Evolutionary conservation across 2,329 filamentous ascomycete species (phyloP).

Genomic region (Aspergillus fumigatiaffinis): DNA sequence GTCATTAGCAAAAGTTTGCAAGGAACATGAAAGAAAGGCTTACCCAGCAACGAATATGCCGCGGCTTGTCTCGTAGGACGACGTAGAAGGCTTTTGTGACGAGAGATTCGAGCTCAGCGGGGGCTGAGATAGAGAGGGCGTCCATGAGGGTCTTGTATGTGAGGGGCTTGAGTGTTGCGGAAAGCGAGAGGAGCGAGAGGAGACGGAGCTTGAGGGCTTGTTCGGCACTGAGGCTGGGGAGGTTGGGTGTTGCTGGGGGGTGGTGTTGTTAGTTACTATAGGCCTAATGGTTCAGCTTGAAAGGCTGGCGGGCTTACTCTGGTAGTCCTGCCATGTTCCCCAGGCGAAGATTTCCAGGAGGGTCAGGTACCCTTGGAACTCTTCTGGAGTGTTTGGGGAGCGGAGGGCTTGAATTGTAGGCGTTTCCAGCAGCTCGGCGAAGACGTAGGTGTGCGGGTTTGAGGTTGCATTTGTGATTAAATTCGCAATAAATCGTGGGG

Average conservation of each 20-base stretch:
- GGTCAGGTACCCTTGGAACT: slow-evolving; percentile 61
- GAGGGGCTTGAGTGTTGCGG: slow-evolving; percentile 63
- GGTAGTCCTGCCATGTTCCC: slow-evolving; percentile 81
- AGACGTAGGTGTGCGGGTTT: slow-evolving; percentile 85
- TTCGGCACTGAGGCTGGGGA: slow-evolving; percentile 67
- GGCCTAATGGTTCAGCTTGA: background rate
- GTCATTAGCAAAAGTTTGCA: slow-evolving; percentile 15
- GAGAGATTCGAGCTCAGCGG: slow-evolving; percentile 74
- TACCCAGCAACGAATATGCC: slow-evolving; percentile 79
- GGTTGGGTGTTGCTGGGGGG: slow-evolving; percentile 44
- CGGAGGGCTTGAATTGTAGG: slow-evolving; percentile 72
- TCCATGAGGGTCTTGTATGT: slow-evolving; percentile 67
- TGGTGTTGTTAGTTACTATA: background rate
- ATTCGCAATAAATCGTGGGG: slow-evolving; percentile 78
- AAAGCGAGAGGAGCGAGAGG: slow-evolving; percentile 80
- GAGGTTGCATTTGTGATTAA: slow-evolving; percentile 84
- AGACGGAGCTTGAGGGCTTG: slow-evolving; percentile 86
- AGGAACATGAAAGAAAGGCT: slow-evolving; percentile 33
- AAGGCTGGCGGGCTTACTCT: slow-evolving; percentile 39
- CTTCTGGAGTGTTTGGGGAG: slow-evolving; percentile 49
- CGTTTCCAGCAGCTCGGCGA: slow-evolving; percentile 83
- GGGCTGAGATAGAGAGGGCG: slow-evolving; percentile 62
- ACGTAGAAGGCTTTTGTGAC: slow-evolving; percentile 88
- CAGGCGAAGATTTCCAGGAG: slow-evolving; percentile 88
- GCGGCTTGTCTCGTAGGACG: slow-evolving; percentile 79